Base-by-base conservation (phyloP, 2,329 filamentous ascomycete genomes). In the Apiospora malaysiana region DNA sequence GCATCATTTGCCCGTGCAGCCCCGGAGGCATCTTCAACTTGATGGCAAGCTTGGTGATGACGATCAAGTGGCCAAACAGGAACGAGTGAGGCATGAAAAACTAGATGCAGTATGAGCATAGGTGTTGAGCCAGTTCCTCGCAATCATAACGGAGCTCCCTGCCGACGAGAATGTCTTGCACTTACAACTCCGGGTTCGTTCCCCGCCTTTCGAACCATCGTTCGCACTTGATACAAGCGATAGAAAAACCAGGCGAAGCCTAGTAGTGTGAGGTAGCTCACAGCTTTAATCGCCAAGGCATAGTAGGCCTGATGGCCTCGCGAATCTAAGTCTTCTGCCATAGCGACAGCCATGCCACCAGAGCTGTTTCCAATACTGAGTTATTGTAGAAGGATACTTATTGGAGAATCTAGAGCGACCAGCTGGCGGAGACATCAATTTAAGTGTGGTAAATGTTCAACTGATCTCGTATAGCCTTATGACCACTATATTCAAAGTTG, bases 181-280 rank as follows among this genome's bases (percentile, higher is more conserved):
- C 79, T 70, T 71, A 80, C 78, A 49, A 78, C 72, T 51, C 75
- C 77, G 74, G 79, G 71, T 65, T 78, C 72, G 18, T 72, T 77
- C 47, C 69, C 68, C 9, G 74, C 71, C 10, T 72, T 73, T 47
- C 78, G 75, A 14, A 78, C 76, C 47, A 73, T 43, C 70, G 73
- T 75, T 16, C 79, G 77, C 27, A 74, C 72, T 65, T 76, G 75
- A 67, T 77, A 77, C 8, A 80, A 73, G 47, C 75, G 72, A 59
- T 75, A 75, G 68, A 79, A 74, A 70, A 80, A 80, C 9, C 71
- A 66, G 7, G 59, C 72, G 10, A 79, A 23, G 21, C 69, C 71
- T 25, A 74, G n/a, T 9, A 74, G 18, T 23, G 59, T 68, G 7
- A 75, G 25, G 59, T 73, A 73, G 10, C 73, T 72, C 9, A 73